Evolutionary conservation across 148 eudicot species (phyloP).

Genomic region (Oxyria digyna): DNA sequence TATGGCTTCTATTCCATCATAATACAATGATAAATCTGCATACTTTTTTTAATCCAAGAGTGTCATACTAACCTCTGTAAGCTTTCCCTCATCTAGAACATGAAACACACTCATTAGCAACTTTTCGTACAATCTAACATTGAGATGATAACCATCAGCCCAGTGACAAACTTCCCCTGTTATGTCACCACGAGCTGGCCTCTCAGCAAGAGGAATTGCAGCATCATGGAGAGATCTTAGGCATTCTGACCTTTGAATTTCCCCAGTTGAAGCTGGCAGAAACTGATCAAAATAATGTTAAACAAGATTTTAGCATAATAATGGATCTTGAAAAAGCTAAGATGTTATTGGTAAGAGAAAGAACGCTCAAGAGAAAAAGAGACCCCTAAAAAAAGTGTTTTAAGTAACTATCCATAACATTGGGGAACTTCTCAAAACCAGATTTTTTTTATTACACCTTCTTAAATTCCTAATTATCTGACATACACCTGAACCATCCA

Average conservation of each 20-base stretch:
- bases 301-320: neutral
- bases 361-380: neutral
- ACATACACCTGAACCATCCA: neutral
- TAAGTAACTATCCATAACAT: neutral
- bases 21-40: neutral
- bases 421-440: neutral
- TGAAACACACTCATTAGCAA: constrained; percentile 90
- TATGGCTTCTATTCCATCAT: neutral
- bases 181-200: constrained; percentile 98
- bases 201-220: constrained; percentile 89
- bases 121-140: constrained; percentile 90
- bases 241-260: constrained; percentile 86
- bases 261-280: constrained; percentile 71
- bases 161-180: constrained; percentile 99
- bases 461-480: neutral
- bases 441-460: neutral
- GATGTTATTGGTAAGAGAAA: neutral
- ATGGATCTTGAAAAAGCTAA: neutral
- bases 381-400: neutral
- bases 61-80: constrained; percentile 64
- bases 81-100: constrained; percentile 95
- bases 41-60: neutral
- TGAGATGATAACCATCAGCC: constrained; percentile 99
- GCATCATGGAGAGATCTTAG: constrained; percentile 77
- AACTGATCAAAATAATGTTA: constrained; percentile 32